Base-by-base conservation (phyloP, 306 rosid genomes). In the Trifolium dubium region DNA sequence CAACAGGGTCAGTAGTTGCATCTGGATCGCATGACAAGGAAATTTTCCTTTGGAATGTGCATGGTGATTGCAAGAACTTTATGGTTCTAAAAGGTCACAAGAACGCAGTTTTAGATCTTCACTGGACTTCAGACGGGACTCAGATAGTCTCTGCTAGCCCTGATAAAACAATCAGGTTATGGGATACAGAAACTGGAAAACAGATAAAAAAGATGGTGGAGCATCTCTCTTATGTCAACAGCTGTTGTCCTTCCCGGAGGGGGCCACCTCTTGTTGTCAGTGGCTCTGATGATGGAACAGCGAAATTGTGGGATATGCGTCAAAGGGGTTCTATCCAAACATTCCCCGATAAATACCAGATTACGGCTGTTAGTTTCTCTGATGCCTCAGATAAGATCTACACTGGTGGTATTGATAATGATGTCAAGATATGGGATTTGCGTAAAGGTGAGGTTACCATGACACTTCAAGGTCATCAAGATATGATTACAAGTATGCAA, bases 231-330 rank as follows among this genome's bases (percentile, higher is more conserved):
- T 91, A 87, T 61, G 98, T 91, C 72, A 94, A 94, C 78, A 83
- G 97, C 2, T 94, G 98, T 43, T 92, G 97, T 76, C 96, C 98
- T 68, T 85, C 97, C 4, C 89, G 92, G n/a, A 89, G 97, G 75
- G 97, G 97, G 4, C 98, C 90, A 0, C 97, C 96, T 46, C 96
- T 94, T 55, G 82, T 94, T 73, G 96, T 91, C 73, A 94, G 97
- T 58, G 97, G 98, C 62, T 91, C 96, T 6, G 96, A 94, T 67
- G 98, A 94, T 67, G 96, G 98, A 82, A 89, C 98, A 69, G 94
- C 98, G 10, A 91, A 88, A 79, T 82, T 94, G 49, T 94, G 97
- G 98, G 98, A 94, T 72, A 94, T 94, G 98, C 92, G 97, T 76
- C 95, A 91, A 75, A 84, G 92, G 81, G 98, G 98, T 46, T 93